Evolutionary conservation across 2,329 filamentous ascomycete genomes (phyloP).

Genomic region (Paraphaeosphaeria minitans): DNA sequence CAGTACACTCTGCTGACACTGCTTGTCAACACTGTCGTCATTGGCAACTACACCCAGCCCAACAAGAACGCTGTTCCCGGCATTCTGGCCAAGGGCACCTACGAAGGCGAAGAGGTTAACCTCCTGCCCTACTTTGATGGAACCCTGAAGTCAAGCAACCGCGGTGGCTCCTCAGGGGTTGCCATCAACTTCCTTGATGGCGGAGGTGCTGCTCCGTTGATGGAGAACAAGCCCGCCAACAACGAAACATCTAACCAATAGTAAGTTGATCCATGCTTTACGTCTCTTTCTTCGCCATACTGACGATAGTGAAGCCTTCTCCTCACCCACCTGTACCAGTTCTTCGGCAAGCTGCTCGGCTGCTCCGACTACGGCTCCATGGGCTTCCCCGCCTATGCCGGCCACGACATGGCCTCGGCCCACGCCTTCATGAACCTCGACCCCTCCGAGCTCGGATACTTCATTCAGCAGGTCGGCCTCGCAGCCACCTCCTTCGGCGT

Average conservation of each 20-base stretch:
- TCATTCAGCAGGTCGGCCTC: conserved; percentile 63
- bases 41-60: conserved; percentile 64
- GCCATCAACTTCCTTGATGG: conserved; percentile 67
- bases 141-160: conserved; percentile 59
- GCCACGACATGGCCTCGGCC: conserved; percentile 57
- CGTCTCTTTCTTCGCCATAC: not conserved
- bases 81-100: conserved; percentile 59
- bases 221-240: conserved; percentile 61
- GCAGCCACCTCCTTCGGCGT: conserved; percentile 65
- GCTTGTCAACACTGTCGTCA: conserved; percentile 67
- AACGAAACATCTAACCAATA: conserved; percentile 60
- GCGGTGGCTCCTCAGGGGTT: conserved; percentile 51
- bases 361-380: conserved; percentile 15
- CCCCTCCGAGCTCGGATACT: conserved; percentile 60
- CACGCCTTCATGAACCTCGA: conserved; percentile 67
- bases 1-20: conserved; percentile 62
- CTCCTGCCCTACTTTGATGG: conserved; percentile 66
- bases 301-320: conserved; percentile 53
- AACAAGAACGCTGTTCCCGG: conserved; percentile 62
- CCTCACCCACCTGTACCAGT: conserved; percentile 66
- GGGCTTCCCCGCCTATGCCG: conserved; percentile 58
- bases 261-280: conserved; percentile 45
- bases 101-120: conserved; percentile 59
- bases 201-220: conserved; percentile 61
- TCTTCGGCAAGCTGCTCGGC: conserved; percentile 63